Evolutionary conservation across 768 basidiomycete genomes (phyloP).

Genomic region (Tulasnella sp.): DNA sequence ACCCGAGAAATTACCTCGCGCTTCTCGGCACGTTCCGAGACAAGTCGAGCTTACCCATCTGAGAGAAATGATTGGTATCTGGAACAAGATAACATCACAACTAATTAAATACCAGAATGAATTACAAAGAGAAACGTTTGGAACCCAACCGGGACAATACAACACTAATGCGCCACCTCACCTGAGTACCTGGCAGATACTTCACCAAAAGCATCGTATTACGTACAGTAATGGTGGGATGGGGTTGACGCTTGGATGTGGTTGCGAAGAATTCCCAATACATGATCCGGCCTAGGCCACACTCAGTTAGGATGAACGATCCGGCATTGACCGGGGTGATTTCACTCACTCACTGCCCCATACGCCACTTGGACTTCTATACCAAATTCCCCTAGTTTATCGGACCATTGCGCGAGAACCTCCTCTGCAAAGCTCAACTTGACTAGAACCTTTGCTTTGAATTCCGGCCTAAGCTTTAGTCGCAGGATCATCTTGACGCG

Average conservation of each 20-base stretch:
- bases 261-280: background rate
- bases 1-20: too few relatives aligned
- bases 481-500: conserved; percentile 8
- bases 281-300: background rate
- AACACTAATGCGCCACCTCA: background rate
- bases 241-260: background rate
- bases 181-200: background rate
- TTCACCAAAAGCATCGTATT: conserved; percentile 10
- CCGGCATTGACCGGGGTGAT: background rate
- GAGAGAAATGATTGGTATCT: background rate
- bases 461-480: background rate
- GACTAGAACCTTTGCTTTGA: conserved; percentile 16
- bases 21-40: background rate
- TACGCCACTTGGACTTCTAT: conserved; percentile 9
- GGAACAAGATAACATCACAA: background rate
- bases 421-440: conserved; percentile 1
- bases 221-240: conserved; percentile 3
- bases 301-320: background rate
- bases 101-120: background rate
- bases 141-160: background rate
- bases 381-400: background rate
- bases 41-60: too few relatives aligned
- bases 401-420: background rate
- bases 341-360: conserved; percentile 11
- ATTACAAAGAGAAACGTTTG: background rate